These are phyloP conservation scores for Trichosanthes truncata DNA, from an alignment of 306 rosid genomes.

Conservation along the genomic window DNA sequence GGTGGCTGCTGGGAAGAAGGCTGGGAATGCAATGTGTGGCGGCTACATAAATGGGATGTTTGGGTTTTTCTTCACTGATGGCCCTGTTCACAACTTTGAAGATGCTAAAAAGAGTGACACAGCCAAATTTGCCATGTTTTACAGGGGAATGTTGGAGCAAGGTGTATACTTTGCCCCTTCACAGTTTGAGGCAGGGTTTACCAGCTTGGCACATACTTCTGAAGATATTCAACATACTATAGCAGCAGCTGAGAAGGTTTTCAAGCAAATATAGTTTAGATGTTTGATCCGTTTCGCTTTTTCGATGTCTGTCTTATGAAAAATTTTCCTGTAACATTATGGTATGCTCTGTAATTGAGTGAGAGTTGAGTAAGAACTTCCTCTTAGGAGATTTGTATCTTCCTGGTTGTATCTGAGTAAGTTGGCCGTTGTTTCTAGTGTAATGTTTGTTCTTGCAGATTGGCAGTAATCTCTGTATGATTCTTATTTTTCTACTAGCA, in stretches of 20 bases:
- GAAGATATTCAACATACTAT: slow-evolving; percentile 76
- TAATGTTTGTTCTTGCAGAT: not conserved
- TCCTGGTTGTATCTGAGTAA: not conserved
- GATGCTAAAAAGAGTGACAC: slow-evolving; percentile 86
- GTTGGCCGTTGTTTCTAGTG: not conserved
- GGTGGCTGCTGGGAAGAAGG: slow-evolving; percentile 64
- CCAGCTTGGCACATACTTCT: slow-evolving; percentile 80
- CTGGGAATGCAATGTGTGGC: slow-evolving; percentile 88
- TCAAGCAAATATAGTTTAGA: slow-evolving; percentile 40
- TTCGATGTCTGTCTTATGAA: not conserved
- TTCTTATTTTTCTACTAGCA: not conserved
- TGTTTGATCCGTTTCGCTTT: not conserved
- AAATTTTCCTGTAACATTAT: not conserved
- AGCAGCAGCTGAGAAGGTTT: slow-evolving; percentile 91
- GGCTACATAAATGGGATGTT: slow-evolving; percentile 86
- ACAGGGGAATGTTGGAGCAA: slow-evolving; percentile 83
- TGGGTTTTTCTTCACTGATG: slow-evolving; percentile 89
- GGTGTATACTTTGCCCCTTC: slow-evolving; percentile 95
- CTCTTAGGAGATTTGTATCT: slow-evolving; percentile 5
- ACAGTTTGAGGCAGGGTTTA: slow-evolving; percentile 95
- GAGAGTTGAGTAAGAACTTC: slow-evolving; percentile 4
- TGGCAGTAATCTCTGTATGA: not conserved
- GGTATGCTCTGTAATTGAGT: not conserved
- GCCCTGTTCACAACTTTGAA: slow-evolving; percentile 68
- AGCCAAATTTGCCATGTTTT: slow-evolving; percentile 66